These are phyloP conservation scores for Trypanosoma rangeli DNA, from an alignment of 208 protist species.

Conservation along the genomic window DNA sequence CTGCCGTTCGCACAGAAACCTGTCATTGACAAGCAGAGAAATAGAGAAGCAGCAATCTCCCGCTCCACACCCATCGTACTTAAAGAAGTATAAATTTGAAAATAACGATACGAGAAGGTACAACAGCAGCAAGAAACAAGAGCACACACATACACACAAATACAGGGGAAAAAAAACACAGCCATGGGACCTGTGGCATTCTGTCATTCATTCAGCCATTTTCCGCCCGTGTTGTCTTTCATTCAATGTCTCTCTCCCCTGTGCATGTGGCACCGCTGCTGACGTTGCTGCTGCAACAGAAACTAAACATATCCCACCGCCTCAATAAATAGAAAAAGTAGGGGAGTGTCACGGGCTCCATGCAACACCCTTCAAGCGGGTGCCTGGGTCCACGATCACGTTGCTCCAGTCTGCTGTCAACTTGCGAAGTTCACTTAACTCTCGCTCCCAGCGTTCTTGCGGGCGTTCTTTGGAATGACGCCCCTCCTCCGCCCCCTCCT, in stretches of 20 bases:
- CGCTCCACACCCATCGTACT: too few relatives aligned
- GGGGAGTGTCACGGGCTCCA: neutral
- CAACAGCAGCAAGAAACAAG: neutral
- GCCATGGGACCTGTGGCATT: neutral
- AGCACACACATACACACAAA: neutral
- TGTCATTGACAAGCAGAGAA: too few relatives aligned
- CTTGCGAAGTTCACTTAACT: constrained; percentile 1
- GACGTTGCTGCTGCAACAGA: neutral
- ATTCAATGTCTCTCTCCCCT: neutral
- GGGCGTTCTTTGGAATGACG: neutral
- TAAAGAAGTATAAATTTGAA: neutral
- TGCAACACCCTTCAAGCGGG: neutral
- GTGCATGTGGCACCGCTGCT: neutral
- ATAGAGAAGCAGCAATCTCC: neutral
- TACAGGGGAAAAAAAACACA: neutral
- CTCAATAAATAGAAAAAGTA: neutral
- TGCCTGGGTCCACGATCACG: neutral
- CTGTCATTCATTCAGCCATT: neutral
- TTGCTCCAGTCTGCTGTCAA: constrained; percentile 12
- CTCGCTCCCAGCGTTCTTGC: neutral
- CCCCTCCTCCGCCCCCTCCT: neutral
- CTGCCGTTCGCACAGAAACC: too few relatives aligned
- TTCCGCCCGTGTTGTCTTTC: neutral
- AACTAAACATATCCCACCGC: neutral
- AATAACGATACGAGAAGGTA: too few relatives aligned